A percentile compares a stretch with the other conserved stretches of the same genome.
phyloP scores from a whole-genome alignment of 78 protist genomes.

The Parvularia atlantis region DNA sequence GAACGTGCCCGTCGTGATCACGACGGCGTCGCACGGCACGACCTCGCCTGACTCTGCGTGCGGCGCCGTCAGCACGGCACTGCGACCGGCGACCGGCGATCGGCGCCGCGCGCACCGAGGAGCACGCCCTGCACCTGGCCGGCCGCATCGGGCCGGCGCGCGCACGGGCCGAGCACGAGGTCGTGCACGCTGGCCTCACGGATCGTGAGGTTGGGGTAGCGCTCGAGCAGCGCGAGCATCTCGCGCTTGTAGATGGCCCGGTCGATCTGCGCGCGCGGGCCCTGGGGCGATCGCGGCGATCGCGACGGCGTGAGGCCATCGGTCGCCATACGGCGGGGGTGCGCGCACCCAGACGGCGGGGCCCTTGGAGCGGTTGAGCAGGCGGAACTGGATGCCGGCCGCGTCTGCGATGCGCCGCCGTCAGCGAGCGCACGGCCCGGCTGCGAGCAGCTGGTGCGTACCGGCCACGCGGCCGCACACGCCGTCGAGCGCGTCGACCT shows the following conservation, averaged over 20 bases:
- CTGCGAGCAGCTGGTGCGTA: not conserved
- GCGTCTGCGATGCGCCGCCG: slow-evolving; percentile 54
- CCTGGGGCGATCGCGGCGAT: slow-evolving; percentile 13
- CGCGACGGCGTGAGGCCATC: too few relatives aligned
- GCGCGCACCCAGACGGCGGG: slow-evolving; percentile 70
- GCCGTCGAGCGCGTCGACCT: slow-evolving; percentile 91
- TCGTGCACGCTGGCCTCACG: not conserved
- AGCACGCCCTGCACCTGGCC: slow-evolving; percentile 22
- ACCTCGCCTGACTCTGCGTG: too few relatives aligned
- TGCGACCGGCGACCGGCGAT: too few relatives aligned
- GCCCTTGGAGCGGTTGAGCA: slow-evolving; percentile 72
- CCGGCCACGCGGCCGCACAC: slow-evolving; percentile 27
- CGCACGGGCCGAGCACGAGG: not conserved
- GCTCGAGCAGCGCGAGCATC: slow-evolving; percentile 40
- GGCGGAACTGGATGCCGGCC: slow-evolving; percentile 43
- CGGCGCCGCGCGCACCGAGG: too few relatives aligned
- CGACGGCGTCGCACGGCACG: slow-evolving; percentile 21
- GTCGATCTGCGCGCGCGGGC: slow-evolving; percentile 90
- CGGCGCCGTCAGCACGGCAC: too few relatives aligned
- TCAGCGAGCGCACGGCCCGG: too few relatives aligned
- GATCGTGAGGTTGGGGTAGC: not conserved
- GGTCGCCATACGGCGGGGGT: too few relatives aligned
- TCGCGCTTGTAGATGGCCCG: slow-evolving; percentile 56
- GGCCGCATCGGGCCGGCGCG: too few relatives aligned
- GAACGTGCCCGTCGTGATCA: slow-evolving; percentile 92